phyloP scores from a whole-genome alignment of 2,329 filamentous ascomycete species.

The Catunica adiposa region DNA sequence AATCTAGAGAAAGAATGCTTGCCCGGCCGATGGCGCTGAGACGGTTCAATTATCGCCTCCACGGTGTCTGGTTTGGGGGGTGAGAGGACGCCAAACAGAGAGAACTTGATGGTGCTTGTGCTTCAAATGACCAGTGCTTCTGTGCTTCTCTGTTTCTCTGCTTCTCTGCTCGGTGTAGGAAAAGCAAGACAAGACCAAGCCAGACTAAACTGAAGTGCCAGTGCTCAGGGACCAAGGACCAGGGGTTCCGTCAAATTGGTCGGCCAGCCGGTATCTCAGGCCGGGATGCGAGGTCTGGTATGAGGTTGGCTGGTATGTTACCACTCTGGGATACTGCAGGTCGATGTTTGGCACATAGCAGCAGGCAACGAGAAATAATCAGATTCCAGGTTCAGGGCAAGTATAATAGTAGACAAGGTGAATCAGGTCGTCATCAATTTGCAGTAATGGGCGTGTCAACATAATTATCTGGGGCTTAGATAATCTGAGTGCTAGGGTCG shows the following conservation, averaged over 20 bases:
- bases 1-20: conserved; percentile 9
- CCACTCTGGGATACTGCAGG: no score
- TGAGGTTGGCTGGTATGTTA: neutral
- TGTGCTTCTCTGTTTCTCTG: neutral
- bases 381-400: neutral
- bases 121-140: conserved; percentile 3
- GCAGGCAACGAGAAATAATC: neutral
- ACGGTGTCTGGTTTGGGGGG: conserved; percentile 6
- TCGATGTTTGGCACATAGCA: neutral
- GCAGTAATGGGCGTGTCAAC: neutral
- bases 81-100: neutral
- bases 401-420: neutral
- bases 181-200: neutral
- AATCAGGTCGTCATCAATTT: neutral
- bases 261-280: neutral
- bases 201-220: neutral
- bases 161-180: neutral
- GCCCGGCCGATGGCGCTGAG: conserved; percentile 5
- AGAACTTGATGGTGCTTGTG: neutral
- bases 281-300: neutral
- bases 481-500: neutral
- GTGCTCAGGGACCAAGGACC: conserved; percentile 1
- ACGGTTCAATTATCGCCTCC: conserved; percentile 9
- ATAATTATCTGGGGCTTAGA: no score
- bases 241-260: conserved; percentile 1